Conservation (phyloP, 2,329 filamentous ascomycete genomes). For the Coniochaeta sp. region DNA sequence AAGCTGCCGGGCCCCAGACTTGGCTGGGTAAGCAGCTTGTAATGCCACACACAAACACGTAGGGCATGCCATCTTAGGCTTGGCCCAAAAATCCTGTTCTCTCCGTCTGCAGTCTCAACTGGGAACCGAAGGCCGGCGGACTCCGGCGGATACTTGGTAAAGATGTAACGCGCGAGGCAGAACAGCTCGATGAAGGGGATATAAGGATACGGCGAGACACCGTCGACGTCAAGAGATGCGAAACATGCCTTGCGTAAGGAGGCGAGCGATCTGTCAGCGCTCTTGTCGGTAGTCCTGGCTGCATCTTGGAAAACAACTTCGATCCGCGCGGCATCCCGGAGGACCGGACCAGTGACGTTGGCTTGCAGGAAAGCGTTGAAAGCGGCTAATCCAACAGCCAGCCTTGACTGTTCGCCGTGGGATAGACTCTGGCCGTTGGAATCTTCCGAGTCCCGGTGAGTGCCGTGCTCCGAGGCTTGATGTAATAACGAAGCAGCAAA, state of each 20-base stretch:
- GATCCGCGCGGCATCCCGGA: slow-evolving; percentile 33
- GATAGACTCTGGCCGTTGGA: not conserved
- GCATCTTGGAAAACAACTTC: slow-evolving; percentile 24
- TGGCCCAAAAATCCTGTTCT: slow-evolving; percentile 19
- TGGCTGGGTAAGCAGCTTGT: slow-evolving; percentile 52
- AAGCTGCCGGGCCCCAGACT: slow-evolving; percentile 45
- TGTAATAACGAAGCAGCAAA: slow-evolving; percentile 6
- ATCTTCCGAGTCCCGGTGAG: not conserved
- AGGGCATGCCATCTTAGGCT: slow-evolving; percentile 56
- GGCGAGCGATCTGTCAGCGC: slow-evolving; percentile 17
- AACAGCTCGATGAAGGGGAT: slow-evolving; percentile 82
- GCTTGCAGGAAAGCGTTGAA: slow-evolving; percentile 77
- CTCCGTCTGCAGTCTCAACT: slow-evolving; percentile 29
- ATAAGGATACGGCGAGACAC: slow-evolving; percentile 76
- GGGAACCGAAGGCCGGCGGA: slow-evolving; percentile 13
- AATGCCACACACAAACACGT: slow-evolving; percentile 65
- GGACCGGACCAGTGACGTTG: slow-evolving; percentile 79
- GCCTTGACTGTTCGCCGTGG: not conserved
- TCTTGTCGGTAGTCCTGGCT: not conserved
- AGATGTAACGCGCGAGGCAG: slow-evolving; percentile 55
- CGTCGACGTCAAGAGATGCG: slow-evolving; percentile 68
- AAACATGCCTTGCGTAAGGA: slow-evolving; percentile 53
- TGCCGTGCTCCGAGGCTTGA: not conserved
- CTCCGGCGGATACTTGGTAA: slow-evolving; percentile 19
- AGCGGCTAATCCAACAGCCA: slow-evolving; percentile 58